Percentiles rank a stretch among this genome's conserved stretches.
These are phyloP conservation scores for Alternaria sp. DNA, from an alignment of 2,329 filamentous ascomycete species.

Conservation along the genomic window DNA sequence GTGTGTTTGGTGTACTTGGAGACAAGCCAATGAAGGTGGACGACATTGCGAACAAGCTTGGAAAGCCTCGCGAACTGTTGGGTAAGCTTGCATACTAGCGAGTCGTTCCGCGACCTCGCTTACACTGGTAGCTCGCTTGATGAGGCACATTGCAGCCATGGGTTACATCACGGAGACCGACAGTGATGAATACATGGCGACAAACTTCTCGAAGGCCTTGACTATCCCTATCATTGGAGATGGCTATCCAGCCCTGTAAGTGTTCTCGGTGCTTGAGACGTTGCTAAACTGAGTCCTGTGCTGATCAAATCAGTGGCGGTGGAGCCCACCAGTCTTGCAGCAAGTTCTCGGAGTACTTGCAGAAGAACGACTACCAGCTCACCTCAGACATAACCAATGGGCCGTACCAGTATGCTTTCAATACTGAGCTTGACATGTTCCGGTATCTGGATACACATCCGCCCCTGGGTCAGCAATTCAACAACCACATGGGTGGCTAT, in stretches of 20 bases:
- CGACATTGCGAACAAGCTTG: background rate
- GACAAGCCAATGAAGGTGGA: background rate
- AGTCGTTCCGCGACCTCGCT: background rate
- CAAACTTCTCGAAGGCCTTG: background rate
- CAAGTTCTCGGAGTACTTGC: background rate
- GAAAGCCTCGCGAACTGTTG: background rate
- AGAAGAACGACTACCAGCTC: background rate
- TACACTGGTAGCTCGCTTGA: background rate
- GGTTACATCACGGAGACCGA: background rate
- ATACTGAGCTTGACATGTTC: background rate
- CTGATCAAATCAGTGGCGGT: background rate
- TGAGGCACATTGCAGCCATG: slow-evolving; percentile 1
- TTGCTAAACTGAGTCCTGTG: background rate
- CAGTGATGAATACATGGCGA: background rate
- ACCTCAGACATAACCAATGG: background rate
- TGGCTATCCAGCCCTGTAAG: slow-evolving; percentile 1
- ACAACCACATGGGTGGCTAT: slow-evolving; percentile 1
- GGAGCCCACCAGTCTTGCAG: background rate
- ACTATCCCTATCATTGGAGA: background rate
- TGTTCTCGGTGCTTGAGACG: background rate
- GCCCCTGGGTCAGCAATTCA: background rate
- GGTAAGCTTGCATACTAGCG: background rate
- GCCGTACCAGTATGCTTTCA: background rate
- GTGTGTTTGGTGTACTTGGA: background rate
- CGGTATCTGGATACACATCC: background rate